Base-by-base conservation (phyloP, 2,329 filamentous ascomycete species). In the Akanthomyces muscarius region DNA sequence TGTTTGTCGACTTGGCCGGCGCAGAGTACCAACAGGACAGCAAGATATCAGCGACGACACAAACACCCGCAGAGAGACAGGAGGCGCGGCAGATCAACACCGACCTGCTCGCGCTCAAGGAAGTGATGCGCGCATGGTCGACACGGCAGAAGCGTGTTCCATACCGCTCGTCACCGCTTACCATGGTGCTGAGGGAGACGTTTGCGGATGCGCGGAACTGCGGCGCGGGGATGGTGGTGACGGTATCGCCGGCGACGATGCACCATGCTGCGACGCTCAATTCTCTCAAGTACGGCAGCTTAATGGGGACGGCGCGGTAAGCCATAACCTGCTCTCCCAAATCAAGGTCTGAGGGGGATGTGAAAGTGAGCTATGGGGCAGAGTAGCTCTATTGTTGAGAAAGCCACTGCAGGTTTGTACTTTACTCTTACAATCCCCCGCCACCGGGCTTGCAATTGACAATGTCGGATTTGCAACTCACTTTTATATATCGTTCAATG, bases 1-100 rank as follows among this genome's bases (percentile, higher is more conserved):
- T 79, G 11, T 80, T 80, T 69, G 76, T 80, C 1, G 78, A 81
- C 63, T 69, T 80, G 5, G 78, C 78, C 2, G 78, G 78, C 2
- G 71, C 78, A 0, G 78, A 81, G 65, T 80, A 77, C 55, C 74
- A 74, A 63, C 69, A 75, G 41, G 70, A 73, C 21, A 73, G 11
- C 55, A 70, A 25, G 65, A 65, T 25, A 64, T 64, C 14, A 55
- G 42, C 23, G 45, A 53, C 28, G 23, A 41, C 25, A 47, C 73
- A 73, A 64, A 75, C 72, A 0, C 65, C 71, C 0, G 73, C 78
- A 54, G 78, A 80, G 63, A 71, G 71, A 14, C 73, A 75, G 55
- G 71, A 79, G 66, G 74, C 76, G 0, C 66, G 75, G 8, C 76
- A 80, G 66, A 80, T 80, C 63, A 81, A 80, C 41, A 73, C 74